phyloP scores from a whole-genome alignment of 192 early-diverging fungal genomes.

The Entophlyctis helioformis region DNA sequence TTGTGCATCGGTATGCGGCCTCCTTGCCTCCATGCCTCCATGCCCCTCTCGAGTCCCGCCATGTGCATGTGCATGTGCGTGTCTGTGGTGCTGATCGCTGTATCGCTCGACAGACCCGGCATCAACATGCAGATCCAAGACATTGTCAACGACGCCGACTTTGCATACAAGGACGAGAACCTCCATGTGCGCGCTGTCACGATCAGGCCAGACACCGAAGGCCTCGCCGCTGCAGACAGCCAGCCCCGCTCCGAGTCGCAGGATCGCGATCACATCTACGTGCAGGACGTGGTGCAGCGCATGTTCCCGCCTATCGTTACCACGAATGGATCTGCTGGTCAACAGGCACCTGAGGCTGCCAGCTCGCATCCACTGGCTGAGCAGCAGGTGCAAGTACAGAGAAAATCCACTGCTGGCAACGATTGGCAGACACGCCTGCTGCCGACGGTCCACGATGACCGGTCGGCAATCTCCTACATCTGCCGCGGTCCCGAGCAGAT shows the following conservation, averaged over 20 bases:
- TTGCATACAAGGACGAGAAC: slow-evolving; percentile 55
- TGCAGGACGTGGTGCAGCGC: background rate
- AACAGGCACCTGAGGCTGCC: background rate
- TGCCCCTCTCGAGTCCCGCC: too few species aligned
- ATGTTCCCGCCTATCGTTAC: background rate
- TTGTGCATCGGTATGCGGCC: slow-evolving; percentile 47
- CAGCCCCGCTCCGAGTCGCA: background rate
- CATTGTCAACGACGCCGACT: slow-evolving; percentile 5
- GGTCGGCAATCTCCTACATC: slow-evolving; percentile 49
- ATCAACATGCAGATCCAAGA: slow-evolving; percentile 9
- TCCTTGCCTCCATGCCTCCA: background rate
- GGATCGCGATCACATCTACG: background rate
- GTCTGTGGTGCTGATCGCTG: background rate
- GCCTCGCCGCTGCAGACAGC: background rate
- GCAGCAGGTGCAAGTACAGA: background rate
- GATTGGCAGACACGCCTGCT: background rate
- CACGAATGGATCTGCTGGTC: background rate
- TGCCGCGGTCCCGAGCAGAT: slow-evolving; percentile 58
- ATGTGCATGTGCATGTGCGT: background rate
- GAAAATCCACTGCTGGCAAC: background rate
- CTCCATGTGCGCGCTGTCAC: slow-evolving; percentile 55
- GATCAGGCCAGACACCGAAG: slow-evolving; percentile 40
- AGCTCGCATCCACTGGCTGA: background rate
- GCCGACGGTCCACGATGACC: background rate
- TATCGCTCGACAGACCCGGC: slow-evolving; percentile 6